A percentile compares a stretch with the other conserved stretches of the same genome.
phyloP scores from a whole-genome alignment of 2,329 filamentous ascomycete species.

The Fusarium concolor region DNA sequence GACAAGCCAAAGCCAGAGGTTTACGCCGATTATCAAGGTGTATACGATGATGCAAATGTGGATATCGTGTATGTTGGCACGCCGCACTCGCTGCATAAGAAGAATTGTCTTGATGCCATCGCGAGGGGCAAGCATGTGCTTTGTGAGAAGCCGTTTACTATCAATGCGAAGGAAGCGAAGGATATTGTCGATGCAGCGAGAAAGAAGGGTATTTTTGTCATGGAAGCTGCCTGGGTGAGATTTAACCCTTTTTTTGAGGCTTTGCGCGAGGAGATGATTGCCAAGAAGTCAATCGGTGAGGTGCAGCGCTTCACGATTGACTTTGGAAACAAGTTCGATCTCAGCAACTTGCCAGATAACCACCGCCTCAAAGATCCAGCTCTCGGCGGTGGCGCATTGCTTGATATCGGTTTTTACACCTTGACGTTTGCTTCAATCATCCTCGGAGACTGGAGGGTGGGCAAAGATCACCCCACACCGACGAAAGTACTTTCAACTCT shows the following conservation, averaged over 20 bases:
- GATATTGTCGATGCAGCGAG: constrained; percentile 20
- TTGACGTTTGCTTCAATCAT: constrained; percentile 22
- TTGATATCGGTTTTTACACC: constrained; percentile 20
- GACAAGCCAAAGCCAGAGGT: constrained; percentile 6
- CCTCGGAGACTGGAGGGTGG: constrained; percentile 20
- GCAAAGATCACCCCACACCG: constrained; percentile 14
- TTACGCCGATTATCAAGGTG: constrained; percentile 47
- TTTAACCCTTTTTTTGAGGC: constrained; percentile 24
- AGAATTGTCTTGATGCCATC: constrained; percentile 58
- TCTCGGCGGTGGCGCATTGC: constrained; percentile 19
- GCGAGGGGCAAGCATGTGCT: constrained; percentile 57
- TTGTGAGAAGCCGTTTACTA: constrained; percentile 59
- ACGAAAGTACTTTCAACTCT: constrained; percentile 11
- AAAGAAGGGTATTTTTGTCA: constrained; percentile 12
- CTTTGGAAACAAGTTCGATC: constrained; percentile 24
- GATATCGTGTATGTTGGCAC: constrained; percentile 61
- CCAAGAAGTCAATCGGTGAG: constrained; percentile 28
- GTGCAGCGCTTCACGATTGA: constrained; percentile 15
- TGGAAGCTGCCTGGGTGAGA: constrained; percentile 31
- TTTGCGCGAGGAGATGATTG: constrained; percentile 11
- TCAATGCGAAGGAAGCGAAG: constrained; percentile 14
- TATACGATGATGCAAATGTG: constrained; percentile 55
- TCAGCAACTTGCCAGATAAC: neutral
- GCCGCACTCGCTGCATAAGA: constrained; percentile 58
- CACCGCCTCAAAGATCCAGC: constrained; percentile 25